phyloP scores from a whole-genome alignment of 2,329 filamentous ascomycete genomes.

The Aspergillus brasiliensis region DNA sequence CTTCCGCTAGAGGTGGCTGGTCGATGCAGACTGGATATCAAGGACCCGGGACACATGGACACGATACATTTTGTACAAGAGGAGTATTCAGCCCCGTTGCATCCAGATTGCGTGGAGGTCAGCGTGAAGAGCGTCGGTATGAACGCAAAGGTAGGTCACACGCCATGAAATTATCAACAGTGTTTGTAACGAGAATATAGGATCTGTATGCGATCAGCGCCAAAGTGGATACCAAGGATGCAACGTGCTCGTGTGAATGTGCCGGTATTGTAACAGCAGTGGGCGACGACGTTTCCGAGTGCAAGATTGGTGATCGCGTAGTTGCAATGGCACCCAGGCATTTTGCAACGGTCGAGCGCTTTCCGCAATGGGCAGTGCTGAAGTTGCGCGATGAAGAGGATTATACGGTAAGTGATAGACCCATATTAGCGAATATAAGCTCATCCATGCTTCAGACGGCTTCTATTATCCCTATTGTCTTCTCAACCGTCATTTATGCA shows the following conservation, averaged over 20 bases:
- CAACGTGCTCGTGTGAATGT: constrained; percentile 2
- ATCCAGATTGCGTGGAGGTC: background rate
- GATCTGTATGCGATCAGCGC: constrained; percentile 2
- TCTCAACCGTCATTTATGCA: constrained; percentile 2
- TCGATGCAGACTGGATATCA: background rate
- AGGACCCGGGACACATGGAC: background rate
- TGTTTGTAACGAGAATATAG: background rate
- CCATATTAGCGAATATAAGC: background rate
- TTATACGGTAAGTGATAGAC: background rate
- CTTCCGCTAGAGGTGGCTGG: background rate
- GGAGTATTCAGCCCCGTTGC: background rate
- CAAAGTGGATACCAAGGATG: background rate
- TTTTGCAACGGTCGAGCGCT: background rate
- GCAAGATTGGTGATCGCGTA: background rate
- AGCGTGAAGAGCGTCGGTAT: background rate
- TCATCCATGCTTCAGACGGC: background rate
- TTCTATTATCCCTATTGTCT: background rate
- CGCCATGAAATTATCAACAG: too few relatives aligned
- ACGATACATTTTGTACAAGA: background rate
- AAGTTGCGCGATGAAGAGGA: background rate
- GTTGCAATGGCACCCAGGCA: constrained; percentile 4
- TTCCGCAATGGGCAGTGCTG: background rate
- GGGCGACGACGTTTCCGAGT: background rate
- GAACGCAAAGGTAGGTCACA: constrained; percentile 1
- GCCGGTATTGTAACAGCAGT: constrained; percentile 1